Conservation (phyloP, 768 basidiomycete species). For the Phaffia australis region DNA sequence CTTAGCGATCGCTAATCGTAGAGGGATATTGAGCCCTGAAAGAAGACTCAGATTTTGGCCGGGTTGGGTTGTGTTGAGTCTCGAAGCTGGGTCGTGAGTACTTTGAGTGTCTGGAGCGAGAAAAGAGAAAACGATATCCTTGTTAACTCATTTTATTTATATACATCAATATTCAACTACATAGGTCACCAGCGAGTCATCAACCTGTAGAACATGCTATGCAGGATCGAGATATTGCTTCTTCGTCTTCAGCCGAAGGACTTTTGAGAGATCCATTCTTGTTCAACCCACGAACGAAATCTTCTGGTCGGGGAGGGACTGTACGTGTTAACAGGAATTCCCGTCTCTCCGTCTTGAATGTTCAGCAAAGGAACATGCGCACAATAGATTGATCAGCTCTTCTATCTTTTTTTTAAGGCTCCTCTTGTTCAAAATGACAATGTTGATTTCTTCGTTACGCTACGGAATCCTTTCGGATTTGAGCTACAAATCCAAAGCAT, state of each 20-base stretch:
- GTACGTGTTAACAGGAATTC: background rate
- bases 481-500: conserved; percentile 77
- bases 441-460: conserved; percentile 66
- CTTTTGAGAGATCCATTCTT: conserved; percentile 64
- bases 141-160: background rate
- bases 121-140: background rate
- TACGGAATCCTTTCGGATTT: conserved; percentile 88
- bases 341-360: background rate
- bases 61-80: conserved; percentile 62
- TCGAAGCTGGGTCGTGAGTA: conserved; percentile 65
- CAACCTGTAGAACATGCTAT: conserved; percentile 60
- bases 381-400: background rate
- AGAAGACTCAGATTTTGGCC: conserved; percentile 64
- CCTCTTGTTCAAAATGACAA: conserved; percentile 71
- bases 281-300: conserved; percentile 66
- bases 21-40: conserved; percentile 50
- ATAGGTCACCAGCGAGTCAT: conserved; percentile 59
- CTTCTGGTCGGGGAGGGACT: conserved; percentile 32
- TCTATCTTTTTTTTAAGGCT: conserved; percentile 45
- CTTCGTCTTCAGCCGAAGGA: conserved; percentile 35
- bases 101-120: too few relatives aligned
- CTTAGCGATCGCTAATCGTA: conserved; percentile 58
- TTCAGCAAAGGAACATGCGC: background rate
- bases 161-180: too few relatives aligned
- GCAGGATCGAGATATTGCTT: conserved; percentile 29